Percentiles rank a stretch among this genome's conserved stretches.
Evolutionary conservation across 148 eudicot species (phyloP).

Genomic region (Vaccinium myrtillus): DNA sequence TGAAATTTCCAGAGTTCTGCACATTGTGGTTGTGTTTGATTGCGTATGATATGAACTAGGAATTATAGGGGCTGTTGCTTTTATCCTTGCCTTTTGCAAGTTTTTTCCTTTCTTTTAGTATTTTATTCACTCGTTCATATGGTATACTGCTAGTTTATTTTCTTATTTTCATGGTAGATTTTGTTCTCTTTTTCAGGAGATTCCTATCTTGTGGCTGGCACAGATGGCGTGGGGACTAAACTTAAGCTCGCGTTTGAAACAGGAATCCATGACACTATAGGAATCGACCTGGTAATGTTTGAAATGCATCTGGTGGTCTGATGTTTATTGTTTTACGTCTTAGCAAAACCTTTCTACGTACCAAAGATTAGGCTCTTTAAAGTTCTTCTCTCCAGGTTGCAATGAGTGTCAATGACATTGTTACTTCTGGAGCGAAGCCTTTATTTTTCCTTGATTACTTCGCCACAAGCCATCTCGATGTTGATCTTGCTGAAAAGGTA

Average conservation of each 20-base stretch:
- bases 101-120: background rate
- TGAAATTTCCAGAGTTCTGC: background rate
- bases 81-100: background rate
- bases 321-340: background rate
- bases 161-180: background rate
- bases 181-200: conserved; percentile 50
- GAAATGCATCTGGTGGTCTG: background rate
- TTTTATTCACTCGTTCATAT: background rate
- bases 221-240: conserved; percentile 98
- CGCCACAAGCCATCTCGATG: conserved; percentile 94
- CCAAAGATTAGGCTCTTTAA: conserved; percentile 4
- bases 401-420: conserved; percentile 95
- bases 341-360: background rate
- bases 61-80: background rate
- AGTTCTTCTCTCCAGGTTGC: conserved; percentile 60
- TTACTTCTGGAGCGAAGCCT: conserved; percentile 96
- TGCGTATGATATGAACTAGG: background rate
- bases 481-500: conserved; percentile 93
- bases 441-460: conserved; percentile 91
- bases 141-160: background rate
- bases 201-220: conserved; percentile 93
- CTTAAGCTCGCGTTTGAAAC: conserved; percentile 92
- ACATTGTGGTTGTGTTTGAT: background rate
- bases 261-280: conserved; percentile 90
- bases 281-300: conserved; percentile 82